Conservation (phyloP, 306 rosid genomes). For the Begonia peltatifolia region DNA sequence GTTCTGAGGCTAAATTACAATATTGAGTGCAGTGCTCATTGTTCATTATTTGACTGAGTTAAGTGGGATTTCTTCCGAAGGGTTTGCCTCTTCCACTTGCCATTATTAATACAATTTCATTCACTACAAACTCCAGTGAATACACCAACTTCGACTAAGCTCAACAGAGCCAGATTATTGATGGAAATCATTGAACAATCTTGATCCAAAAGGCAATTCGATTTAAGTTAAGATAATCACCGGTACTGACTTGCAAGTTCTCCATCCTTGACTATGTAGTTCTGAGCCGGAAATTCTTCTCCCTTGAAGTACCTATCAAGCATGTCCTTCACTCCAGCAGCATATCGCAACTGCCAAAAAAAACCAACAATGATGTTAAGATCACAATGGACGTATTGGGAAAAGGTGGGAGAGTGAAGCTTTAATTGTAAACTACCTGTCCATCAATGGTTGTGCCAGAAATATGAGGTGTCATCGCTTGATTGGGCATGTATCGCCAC, state of each 20-base stretch:
- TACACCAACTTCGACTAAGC: no score
- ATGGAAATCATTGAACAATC: not conserved
- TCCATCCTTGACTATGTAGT: conserved; percentile 95
- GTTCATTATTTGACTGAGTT: no score
- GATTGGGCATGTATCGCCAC: conserved; percentile 98
- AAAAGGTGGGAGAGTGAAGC: no score
- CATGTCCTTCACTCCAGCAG: conserved; percentile 93
- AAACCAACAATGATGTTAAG: not conserved
- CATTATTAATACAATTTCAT: no score
- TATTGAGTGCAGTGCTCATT: no score
- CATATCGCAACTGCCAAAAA: conserved; percentile 57
- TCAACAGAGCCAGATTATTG: conserved; percentile 1
- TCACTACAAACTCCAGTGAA: no score
- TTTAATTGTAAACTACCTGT: conserved; percentile 38
- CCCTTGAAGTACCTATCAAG: conserved; percentile 84
- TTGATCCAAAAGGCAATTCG: conserved; percentile 6
- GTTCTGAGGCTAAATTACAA: no score
- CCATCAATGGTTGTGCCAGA: conserved; percentile 97
- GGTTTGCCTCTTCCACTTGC: no score
- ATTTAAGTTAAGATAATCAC: conserved; percentile 11
- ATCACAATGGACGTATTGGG: not conserved
- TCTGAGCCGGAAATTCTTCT: conserved; percentile 68
- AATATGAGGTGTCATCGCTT: conserved; percentile 95
- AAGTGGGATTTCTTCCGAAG: no score
- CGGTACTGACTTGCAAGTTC: conserved; percentile 78